These are phyloP conservation scores for Spergularia azorica DNA, from an alignment of 179 eudicot species.

Conservation along the genomic window DNA sequence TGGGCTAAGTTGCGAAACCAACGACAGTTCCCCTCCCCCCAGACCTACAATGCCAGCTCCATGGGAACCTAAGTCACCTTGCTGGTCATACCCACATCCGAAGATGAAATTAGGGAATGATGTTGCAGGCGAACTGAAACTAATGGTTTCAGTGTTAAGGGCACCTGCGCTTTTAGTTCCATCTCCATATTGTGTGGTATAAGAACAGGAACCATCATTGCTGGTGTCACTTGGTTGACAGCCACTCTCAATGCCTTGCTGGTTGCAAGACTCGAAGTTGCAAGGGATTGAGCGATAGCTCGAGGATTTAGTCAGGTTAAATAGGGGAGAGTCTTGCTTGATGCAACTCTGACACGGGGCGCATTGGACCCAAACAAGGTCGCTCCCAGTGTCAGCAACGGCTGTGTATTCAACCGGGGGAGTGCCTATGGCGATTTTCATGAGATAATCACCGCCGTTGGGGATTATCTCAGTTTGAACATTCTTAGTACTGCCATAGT, in stretches of 20 bases:
- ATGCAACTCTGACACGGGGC: slow-evolving; percentile 43
- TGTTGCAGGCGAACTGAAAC: slow-evolving; percentile 25
- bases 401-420: slow-evolving; percentile 44
- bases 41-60: slow-evolving; percentile 60
- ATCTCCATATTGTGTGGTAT: slow-evolving; percentile 40
- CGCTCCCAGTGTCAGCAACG: slow-evolving; percentile 55
- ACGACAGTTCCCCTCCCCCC: slow-evolving; percentile 47
- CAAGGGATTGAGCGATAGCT: slow-evolving; percentile 43
- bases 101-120: slow-evolving; percentile 21
- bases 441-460: slow-evolving; percentile 43
- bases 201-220: slow-evolving; percentile 25
- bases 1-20: slow-evolving; percentile 41
- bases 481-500: slow-evolving; percentile 1
- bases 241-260: background rate
- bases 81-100: slow-evolving; percentile 55
- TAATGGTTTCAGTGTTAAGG: slow-evolving; percentile 52
- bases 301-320: slow-evolving; percentile 39
- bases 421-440: slow-evolving; percentile 51
- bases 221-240: slow-evolving; percentile 7
- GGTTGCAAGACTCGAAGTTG: slow-evolving; percentile 27
- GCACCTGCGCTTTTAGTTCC: slow-evolving; percentile 37
- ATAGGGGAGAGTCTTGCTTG: slow-evolving; percentile 34
- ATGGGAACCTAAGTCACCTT: slow-evolving; percentile 27
- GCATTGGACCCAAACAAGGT: slow-evolving; percentile 62
- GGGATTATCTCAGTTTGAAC: slow-evolving; percentile 32